Base-by-base conservation (phyloP, 2,329 filamentous ascomycete genomes). In the Nigrospora oryzae region DNA sequence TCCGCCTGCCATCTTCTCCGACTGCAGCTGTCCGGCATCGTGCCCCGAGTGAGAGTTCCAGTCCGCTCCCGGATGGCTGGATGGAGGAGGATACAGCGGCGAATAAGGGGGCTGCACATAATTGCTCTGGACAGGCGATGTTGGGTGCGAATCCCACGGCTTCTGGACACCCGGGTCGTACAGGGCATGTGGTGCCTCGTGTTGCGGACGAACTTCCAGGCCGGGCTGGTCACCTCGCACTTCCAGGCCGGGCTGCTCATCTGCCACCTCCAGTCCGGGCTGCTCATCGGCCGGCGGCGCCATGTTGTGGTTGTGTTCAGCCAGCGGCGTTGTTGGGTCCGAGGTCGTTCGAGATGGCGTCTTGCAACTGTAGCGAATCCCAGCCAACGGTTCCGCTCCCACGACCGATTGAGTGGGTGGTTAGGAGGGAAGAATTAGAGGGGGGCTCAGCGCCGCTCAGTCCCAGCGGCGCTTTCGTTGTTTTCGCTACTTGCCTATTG, bases 181-280 rank as follows among this genome's bases (percentile, higher is more conserved):
- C 13, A 56, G 39, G 4, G 54, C 52, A 3, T 55, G 49, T 11
- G 53, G 54, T 23, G 49, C 32, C 14, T 51, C 50, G 5, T 51
- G 39, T 15, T 51, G 53, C 14, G 51, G 50, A 5, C 28, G 32
- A 23, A 42, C 33, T 36, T 42, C 40, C 17, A 42, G 33, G 4
- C 40, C 40, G 11, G 40, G 40, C 19, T 36, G 33, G 14, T 36
- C 34, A 5, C 15, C 23, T 13, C 28, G 32, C 17, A 42, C 40
- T 36, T 42, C 40, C 17, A 42, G 33, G 4, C 40, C 40, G 11
- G 40, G 40, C 33, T 42, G 40, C 34, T 36, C 34, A n/a, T 36
- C 23, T 2, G 23, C 23, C 23, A 28, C 23, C 23, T 28, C 23
- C 8, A 28, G 8, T 6, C 23, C 23, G 23, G 23, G 23, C 23